A percentile compares a stretch with the other conserved stretches of the same genome.
These are phyloP conservation scores for Breynia disticha DNA, from an alignment of 441 rosid species.

Conservation along the genomic window DNA sequence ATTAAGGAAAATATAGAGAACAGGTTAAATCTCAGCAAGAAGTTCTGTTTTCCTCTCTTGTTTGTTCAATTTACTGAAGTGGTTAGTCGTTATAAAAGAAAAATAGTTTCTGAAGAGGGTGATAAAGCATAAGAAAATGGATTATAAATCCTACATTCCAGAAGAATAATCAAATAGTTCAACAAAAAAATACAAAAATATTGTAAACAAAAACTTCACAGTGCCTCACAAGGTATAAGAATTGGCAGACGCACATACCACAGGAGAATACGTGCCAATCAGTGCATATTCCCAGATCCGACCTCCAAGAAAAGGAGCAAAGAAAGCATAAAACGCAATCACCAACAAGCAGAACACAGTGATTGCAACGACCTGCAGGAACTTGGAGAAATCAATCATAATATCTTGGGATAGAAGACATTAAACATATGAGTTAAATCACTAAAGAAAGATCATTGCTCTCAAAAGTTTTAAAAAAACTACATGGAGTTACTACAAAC, in stretches of 20 bases:
- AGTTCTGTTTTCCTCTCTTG: too few relatives aligned
- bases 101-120: too few relatives aligned
- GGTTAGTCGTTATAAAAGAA: too few relatives aligned
- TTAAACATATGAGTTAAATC: not conserved
- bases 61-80: too few relatives aligned
- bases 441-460: not conserved
- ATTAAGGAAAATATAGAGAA: not conserved
- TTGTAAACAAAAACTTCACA: conserved; percentile 1
- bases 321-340: conserved; percentile 83
- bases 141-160: too few relatives aligned
- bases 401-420: not conserved
- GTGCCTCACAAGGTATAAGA: not conserved
- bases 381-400: conserved; percentile 5
- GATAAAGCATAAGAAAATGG: too few relatives aligned
- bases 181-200: not conserved
- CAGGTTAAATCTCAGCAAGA: not conserved
- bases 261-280: conserved; percentile 57
- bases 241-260: conserved; percentile 45
- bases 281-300: conserved; percentile 52
- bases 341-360: conserved; percentile 72
- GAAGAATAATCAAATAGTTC: too few relatives aligned
- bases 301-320: conserved; percentile 90
- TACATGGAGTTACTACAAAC: too few relatives aligned
- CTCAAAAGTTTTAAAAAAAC: not conserved
- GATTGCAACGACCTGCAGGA: conserved; percentile 78